Conservation (phyloP, 208 protist species). For the Wallacemonas sp. region DNA sequence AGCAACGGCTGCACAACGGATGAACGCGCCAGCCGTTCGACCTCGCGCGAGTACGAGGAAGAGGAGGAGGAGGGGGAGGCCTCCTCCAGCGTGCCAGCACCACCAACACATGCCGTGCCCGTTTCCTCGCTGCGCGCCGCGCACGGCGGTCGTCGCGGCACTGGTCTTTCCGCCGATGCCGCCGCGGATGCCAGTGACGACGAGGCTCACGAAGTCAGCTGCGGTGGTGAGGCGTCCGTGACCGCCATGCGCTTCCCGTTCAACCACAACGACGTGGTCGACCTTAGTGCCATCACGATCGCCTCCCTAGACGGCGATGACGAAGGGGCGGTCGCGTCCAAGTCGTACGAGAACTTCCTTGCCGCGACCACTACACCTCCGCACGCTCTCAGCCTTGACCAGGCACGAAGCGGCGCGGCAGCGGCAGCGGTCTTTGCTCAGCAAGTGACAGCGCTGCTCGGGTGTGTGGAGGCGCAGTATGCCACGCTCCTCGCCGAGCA, state of each 20-base stretch:
- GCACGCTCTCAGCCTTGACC: background rate
- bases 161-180: too few species aligned
- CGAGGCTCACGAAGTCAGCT: background rate
- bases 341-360: constrained; percentile 9
- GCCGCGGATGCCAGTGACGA: background rate
- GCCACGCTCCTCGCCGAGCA: constrained; percentile 12
- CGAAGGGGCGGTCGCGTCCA: background rate
- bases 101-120: background rate
- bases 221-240: background rate
- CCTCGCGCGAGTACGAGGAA: constrained; percentile 6
- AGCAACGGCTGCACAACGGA: constrained; percentile 32
- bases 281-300: background rate
- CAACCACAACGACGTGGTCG: background rate
- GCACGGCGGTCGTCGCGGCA: too few species aligned
- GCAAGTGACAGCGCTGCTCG: background rate
- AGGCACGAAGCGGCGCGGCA: background rate
- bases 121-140: too few species aligned
- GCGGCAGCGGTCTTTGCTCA: background rate
- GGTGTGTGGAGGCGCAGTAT: background rate
- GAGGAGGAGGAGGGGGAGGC: background rate
- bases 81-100: background rate
- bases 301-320: constrained; percentile 5
- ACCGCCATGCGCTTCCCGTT: background rate
- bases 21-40: constrained; percentile 6
- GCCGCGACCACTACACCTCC: background rate